These are phyloP conservation scores for Neurospora tetraspora DNA, from an alignment of 495 filamentous ascomycete species.

Conservation along the genomic window DNA sequence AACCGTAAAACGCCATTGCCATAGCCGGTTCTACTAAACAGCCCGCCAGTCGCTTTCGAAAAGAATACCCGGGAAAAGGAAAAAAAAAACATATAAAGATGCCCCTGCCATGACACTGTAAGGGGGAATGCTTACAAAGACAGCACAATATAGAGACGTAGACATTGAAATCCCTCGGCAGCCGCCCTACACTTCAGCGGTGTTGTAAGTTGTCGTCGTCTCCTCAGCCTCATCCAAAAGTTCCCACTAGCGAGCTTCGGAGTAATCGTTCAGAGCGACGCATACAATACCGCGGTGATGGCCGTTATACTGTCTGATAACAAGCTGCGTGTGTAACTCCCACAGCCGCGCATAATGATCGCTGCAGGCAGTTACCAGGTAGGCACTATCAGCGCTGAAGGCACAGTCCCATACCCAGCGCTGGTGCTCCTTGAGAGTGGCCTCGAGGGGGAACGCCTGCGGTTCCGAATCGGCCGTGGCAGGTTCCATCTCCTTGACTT, in stretches of 20 bases:
- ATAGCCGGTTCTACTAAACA: neutral
- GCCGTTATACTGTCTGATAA: conserved; percentile 96
- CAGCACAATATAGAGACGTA: neutral
- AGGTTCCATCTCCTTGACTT: conserved; percentile 54
- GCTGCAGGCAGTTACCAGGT: conserved; percentile 93
- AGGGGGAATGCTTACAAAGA: no score
- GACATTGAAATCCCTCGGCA: neutral
- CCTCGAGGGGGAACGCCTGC: conserved; percentile 65
- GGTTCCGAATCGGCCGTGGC: conserved; percentile 31
- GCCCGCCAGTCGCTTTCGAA: neutral
- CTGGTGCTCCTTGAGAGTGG: conserved; percentile 86
- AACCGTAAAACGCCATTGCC: neutral
- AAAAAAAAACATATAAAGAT: neutral
- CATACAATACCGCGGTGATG: conserved; percentile 94
- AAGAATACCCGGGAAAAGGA: neutral
- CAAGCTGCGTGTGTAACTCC: conserved; percentile 75
- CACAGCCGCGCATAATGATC: conserved; percentile 97
- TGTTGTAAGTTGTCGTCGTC: neutral
- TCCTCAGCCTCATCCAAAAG: neutral
- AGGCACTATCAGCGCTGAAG: conserved; percentile 92
- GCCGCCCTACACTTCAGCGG: neutral
- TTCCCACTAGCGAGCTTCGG: conserved; percentile 49
- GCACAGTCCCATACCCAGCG: conserved; percentile 99
- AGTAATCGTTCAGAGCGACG: conserved; percentile 95
- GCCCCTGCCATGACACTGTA: neutral